phyloP scores from a whole-genome alignment of 257 asterid genomes.

The Osmanthus fragrans region DNA sequence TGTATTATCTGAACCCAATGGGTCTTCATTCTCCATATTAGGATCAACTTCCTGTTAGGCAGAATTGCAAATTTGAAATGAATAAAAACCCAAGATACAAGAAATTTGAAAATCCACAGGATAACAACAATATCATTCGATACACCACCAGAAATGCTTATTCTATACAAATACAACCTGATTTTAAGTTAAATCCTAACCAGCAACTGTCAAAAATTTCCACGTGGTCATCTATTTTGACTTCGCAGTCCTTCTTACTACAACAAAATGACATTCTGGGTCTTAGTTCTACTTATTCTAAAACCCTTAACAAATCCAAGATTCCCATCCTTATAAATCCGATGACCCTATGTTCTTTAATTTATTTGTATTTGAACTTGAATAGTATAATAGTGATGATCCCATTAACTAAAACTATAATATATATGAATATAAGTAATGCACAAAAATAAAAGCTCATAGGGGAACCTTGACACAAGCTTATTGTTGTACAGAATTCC shows the following conservation, averaged over 20 bases:
- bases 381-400: not conserved
- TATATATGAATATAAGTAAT: too few species aligned
- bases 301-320: not conserved
- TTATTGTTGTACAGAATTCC: too few species aligned
- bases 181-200: not conserved
- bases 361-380: not conserved
- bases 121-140: too few species aligned
- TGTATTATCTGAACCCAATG: slow-evolving; percentile 50
- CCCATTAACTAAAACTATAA: not conserved
- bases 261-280: not conserved
- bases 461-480: too few species aligned
- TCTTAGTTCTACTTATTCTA: not conserved
- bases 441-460: too few species aligned
- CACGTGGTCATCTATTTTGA: not conserved
- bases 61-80: not conserved
- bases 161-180: too few species aligned
- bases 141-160: too few species aligned
- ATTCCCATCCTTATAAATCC: not conserved
- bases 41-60: slow-evolving; percentile 87
- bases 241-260: not conserved
- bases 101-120: too few species aligned
- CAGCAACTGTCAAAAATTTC: not conserved
- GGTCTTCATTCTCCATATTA: slow-evolving; percentile 71
- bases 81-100: too few species aligned
- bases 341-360: not conserved